Evolutionary conservation across 108 stramenopile species (phyloP).

Genomic region (Discostella pseudostelligera): DNA sequence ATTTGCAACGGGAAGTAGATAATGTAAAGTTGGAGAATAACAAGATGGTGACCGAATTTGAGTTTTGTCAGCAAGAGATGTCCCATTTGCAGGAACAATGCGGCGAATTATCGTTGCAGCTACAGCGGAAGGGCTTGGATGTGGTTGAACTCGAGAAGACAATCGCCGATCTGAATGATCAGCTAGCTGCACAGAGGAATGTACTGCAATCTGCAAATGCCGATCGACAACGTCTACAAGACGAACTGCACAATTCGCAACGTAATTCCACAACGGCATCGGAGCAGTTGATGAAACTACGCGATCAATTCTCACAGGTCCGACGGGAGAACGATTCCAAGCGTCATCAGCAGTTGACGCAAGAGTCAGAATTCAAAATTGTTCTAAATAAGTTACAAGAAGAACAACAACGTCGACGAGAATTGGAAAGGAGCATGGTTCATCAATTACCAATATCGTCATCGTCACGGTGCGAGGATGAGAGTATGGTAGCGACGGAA

Average conservation of each 20-base stretch:
- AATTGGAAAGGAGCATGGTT: not conserved
- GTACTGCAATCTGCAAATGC: slow-evolving; percentile 12
- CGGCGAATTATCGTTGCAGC: slow-evolving; percentile 6
- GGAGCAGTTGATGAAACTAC: slow-evolving; percentile 28
- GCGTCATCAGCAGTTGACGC: not conserved
- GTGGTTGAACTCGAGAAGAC: slow-evolving; percentile 18
- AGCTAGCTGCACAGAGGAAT: slow-evolving; percentile 17
- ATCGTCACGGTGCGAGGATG: slow-evolving; percentile 1
- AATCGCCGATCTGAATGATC: slow-evolving; percentile 12
- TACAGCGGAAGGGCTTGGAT: slow-evolving; percentile 11
- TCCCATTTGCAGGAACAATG: slow-evolving; percentile 11
- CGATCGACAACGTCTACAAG: slow-evolving; percentile 36
- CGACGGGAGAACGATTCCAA: slow-evolving; percentile 9
- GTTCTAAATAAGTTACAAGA: slow-evolving; percentile 6
- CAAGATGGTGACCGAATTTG: slow-evolving; percentile 16
- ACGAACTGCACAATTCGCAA: slow-evolving; percentile 28
- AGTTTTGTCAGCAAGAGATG: slow-evolving; percentile 13
- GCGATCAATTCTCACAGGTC: slow-evolving; percentile 20
- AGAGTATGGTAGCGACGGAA: slow-evolving; percentile 6
- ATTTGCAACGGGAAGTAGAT: slow-evolving; percentile 21
- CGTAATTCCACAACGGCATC: slow-evolving; percentile 30
- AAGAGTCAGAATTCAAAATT: slow-evolving; percentile 4
- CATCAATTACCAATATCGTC: not conserved
- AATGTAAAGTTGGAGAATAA: slow-evolving; percentile 20
- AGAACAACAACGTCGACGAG: slow-evolving; percentile 8